These are phyloP conservation scores for Gyrodon lividus DNA, from an alignment of 768 basidiomycete genomes.

Conservation along the genomic window DNA sequence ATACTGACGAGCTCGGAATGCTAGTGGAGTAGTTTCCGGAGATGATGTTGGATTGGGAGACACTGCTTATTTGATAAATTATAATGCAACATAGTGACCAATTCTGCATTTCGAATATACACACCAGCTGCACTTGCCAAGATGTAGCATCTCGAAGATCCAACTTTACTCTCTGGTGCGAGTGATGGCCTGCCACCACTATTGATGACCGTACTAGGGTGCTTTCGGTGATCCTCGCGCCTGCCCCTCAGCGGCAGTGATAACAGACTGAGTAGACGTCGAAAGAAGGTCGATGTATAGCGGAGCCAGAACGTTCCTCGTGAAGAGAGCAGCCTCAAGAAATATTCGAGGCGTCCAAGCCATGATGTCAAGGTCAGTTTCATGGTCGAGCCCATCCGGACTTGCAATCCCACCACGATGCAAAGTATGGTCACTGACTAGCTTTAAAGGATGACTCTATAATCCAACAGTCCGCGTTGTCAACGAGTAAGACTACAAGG, in stretches of 20 bases:
- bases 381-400: too few species aligned
- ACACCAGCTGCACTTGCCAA: not conserved
- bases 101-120: not conserved
- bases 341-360: not conserved
- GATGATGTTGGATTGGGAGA: not conserved
- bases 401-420: too few species aligned
- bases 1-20: not conserved
- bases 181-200: not conserved
- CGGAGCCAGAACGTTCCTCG: not conserved
- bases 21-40: not conserved
- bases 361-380: not conserved
- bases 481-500: too few species aligned
- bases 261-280: not conserved
- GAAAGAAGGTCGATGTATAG: not conserved
- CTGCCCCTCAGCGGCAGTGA: not conserved
- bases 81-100: not conserved
- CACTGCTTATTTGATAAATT: not conserved
- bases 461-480: too few species aligned
- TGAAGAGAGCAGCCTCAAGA: not conserved
- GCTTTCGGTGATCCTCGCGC: not conserved
- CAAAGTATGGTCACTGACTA: too few species aligned
- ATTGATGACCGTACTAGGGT: not conserved
- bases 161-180: not conserved
- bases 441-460: too few species aligned
- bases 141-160: not conserved